Conservation (phyloP, 495 filamentous ascomycete species). For the Talaromyces nanjingensis region DNA sequence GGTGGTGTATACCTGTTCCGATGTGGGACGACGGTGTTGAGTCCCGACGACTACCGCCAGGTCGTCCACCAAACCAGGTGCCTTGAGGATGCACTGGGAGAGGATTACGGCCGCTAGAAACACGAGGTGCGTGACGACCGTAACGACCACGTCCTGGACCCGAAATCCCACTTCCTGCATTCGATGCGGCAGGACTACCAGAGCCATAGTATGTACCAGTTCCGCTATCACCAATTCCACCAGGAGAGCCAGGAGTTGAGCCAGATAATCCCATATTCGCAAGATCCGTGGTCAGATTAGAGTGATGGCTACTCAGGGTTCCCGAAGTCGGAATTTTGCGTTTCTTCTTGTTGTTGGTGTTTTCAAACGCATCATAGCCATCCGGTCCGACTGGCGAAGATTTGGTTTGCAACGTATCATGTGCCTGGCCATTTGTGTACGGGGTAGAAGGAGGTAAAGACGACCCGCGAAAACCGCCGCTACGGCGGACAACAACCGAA, state of each 20-base stretch:
- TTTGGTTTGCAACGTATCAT: slow-evolving; percentile 24
- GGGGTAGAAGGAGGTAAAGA: slow-evolving; percentile 28
- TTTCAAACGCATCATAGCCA: slow-evolving; percentile 95
- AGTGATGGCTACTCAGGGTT: slow-evolving; percentile 56
- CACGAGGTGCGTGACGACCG: slow-evolving; percentile 47
- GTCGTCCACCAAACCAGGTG: slow-evolving; percentile 27
- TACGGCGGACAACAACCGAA: slow-evolving; percentile 38
- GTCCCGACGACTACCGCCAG: slow-evolving; percentile 30
- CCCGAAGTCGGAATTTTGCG: slow-evolving; percentile 92
- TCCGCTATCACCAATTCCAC: slow-evolving; percentile 35
- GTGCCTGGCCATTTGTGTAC: slow-evolving; percentile 19
- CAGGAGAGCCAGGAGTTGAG: slow-evolving; percentile 32
- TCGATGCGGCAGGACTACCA: slow-evolving; percentile 40
- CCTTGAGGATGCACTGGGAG: slow-evolving; percentile 40
- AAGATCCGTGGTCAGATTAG: slow-evolving; percentile 52
- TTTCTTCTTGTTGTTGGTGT: slow-evolving; percentile 99
- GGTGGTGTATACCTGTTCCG: slow-evolving; percentile 26
- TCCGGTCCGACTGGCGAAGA: slow-evolving; percentile 48
- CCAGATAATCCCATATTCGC: slow-evolving; percentile 54
- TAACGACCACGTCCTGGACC: slow-evolving; percentile 75
- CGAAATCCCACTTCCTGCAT: slow-evolving; percentile 57
- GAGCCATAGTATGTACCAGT: slow-evolving; percentile 52
- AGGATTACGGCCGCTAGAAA: slow-evolving; percentile 56
- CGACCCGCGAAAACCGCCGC: slow-evolving; percentile 35
- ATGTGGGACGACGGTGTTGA: slow-evolving; percentile 31